These are phyloP conservation scores for Pythium angustatum DNA, from an alignment of 352 stramenopile genomes.

Conservation along the genomic window DNA sequence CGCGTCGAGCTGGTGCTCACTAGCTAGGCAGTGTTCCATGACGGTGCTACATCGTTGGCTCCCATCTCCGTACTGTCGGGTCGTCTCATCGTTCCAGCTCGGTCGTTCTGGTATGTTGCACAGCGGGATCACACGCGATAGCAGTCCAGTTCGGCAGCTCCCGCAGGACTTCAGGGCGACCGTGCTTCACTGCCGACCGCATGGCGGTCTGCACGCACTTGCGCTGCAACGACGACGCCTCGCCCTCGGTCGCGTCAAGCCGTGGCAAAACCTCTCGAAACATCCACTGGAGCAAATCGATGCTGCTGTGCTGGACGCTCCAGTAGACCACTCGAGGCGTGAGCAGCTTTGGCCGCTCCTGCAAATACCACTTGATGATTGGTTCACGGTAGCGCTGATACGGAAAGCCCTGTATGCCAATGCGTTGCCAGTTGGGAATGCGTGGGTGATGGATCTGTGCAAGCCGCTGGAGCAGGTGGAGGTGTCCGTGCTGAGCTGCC, in stretches of 20 bases:
- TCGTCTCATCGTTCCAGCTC: no score
- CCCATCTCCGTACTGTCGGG: no score
- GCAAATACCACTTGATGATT: background rate
- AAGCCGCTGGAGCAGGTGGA: background rate
- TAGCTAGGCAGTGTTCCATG: no score
- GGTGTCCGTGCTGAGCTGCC: background rate
- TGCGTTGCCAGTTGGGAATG: background rate
- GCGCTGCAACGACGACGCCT: background rate
- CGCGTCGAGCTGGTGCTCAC: no score
- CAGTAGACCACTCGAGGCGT: constrained; percentile 2
- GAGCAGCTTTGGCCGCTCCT: background rate
- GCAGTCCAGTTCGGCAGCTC: background rate
- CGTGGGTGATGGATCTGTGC: background rate
- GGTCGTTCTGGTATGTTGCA: no score
- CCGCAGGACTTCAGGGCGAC: background rate
- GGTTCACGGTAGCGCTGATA: background rate
- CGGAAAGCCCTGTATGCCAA: no score
- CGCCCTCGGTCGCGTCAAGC: background rate
- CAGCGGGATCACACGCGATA: background rate
- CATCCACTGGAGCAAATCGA: background rate
- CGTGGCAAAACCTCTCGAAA: background rate
- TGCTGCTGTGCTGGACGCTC: background rate
- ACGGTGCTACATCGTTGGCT: no score
- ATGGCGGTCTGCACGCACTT: background rate
- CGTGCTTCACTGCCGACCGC: background rate